phyloP scores from a whole-genome alignment of 1,284 basidiomycete genomes.

The Sporisorium graminicola region DNA sequence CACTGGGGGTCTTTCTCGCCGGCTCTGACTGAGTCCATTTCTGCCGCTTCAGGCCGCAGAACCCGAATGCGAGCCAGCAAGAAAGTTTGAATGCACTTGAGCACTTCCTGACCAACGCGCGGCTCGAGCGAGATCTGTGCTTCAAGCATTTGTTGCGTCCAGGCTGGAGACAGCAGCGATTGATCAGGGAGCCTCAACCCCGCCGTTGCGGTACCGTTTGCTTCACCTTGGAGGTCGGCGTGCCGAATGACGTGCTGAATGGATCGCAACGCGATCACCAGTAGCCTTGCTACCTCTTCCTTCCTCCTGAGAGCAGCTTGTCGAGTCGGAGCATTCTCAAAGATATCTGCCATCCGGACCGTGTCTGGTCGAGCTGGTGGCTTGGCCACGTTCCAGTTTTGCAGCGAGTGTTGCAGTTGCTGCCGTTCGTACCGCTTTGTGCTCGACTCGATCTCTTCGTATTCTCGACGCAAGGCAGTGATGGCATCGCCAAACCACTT shows the following conservation, averaged over 20 bases:
- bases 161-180: conserved; percentile 74
- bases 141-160: conserved; percentile 77
- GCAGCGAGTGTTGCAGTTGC: conserved; percentile 30
- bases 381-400: conserved; percentile 3
- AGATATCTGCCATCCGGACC: conserved; percentile 30
- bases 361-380: conserved; percentile 4
- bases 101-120: conserved; percentile 75
- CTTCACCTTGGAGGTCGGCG: conserved; percentile 71
- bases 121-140: conserved; percentile 73
- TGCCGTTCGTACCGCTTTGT: conserved; percentile 27
- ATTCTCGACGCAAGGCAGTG: conserved; percentile 76
- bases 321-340: conserved; percentile 40
- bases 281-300: conserved; percentile 43
- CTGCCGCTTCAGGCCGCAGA: conserved; percentile 18
- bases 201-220: not conserved
- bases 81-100: conserved; percentile 77
- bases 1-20: not conserved
- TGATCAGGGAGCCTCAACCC: conserved; percentile 76
- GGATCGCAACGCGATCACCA: conserved; percentile 72
- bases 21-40: conserved; percentile 15
- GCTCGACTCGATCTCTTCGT: conserved; percentile 64
- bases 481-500: conserved; percentile 80
- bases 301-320: conserved; percentile 36
- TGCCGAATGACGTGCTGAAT: conserved; percentile 77
- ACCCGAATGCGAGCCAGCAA: conserved; percentile 75